Evolutionary conservation across 352 stramenopile genomes (phyloP), one percentile per base, ranked within the genome.

Genomic region (Hyaloperonospora arabidopsidis): DNA sequence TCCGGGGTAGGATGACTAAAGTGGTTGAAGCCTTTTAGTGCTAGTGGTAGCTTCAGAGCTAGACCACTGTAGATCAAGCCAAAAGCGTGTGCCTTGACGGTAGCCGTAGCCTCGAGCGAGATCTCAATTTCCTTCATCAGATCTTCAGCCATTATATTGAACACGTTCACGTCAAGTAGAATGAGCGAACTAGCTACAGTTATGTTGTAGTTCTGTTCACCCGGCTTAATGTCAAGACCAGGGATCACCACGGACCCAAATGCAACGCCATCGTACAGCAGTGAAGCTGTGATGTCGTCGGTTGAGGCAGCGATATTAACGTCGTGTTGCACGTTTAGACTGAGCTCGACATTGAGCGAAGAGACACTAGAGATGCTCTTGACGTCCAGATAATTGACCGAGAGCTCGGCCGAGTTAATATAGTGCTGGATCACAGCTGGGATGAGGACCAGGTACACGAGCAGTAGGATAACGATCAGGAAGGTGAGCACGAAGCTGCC

Each of bases 301-400:
- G 78, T 86, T 7, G 49, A 58, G 25, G 75, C 67, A 40, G 63
- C 39, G 41, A 79, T 57, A 17, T 52, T 56, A 15, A 78, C 55
- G 39, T 81, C 66, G 61, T 85, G 68, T 49, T 74, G 52, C 10
- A 84, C 54, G 41, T 64, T 79, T 3, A 89, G 41, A 32, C 73
- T 86, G 5, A 89, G 45, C 56, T 84, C 68, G 2, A 86, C 69
- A 22, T 58, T 72, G 23, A 84, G 53, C 7, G 54, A 55, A 29
- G 63, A 60, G 43, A 63, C 70, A 25, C 57, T 65, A 17, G 65
- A 49, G 28, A 87, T 59, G 23, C 49, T 52, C 50, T 73, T 69
- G 46, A 87, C 68, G 61, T 87, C 79, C 45, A 89, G 50, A 58
- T 84, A 79, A 65, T 87, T 87, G 54, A 87, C 59, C 11, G 52